Conservation (phyloP, 805 yeast species). For the Nakazawaea wyomingensis region DNA sequence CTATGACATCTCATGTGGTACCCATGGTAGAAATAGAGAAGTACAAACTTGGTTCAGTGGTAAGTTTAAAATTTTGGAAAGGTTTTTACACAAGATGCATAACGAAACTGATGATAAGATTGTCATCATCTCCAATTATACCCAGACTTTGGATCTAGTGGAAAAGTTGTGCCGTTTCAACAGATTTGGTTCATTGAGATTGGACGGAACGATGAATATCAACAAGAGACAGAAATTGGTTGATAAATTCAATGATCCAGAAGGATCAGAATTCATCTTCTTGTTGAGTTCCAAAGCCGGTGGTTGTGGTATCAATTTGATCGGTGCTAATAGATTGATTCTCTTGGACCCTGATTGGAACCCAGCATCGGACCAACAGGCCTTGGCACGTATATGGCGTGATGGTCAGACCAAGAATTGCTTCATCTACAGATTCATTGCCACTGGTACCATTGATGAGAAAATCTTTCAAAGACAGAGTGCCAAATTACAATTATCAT, state of each 20-base stretch:
- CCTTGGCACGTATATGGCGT: slow-evolving; percentile 96
- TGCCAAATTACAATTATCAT: slow-evolving; percentile 86
- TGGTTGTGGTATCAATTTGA: slow-evolving; percentile 96
- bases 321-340: slow-evolving; percentile 90
- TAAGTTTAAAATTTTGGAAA: slow-evolving; percentile 75
- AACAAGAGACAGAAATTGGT: slow-evolving; percentile 91
- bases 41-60: slow-evolving; percentile 82
- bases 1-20: slow-evolving; percentile 42
- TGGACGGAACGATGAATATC: slow-evolving; percentile 91
- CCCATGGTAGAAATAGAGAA: slow-evolving; percentile 58
- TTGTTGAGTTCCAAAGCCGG: slow-evolving; percentile 94
- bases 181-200: slow-evolving; percentile 70
- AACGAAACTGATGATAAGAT: slow-evolving; percentile 89
- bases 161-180: slow-evolving; percentile 77
- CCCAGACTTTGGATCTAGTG: slow-evolving; percentile 87
- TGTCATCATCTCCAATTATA: slow-evolving; percentile 89
- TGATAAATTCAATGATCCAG: slow-evolving; percentile 87
- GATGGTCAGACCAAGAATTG: slow-evolving; percentile 98
- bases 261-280: slow-evolving; percentile 81
- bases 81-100: slow-evolving; percentile 75
- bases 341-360: slow-evolving; percentile 95
- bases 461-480: slow-evolving; percentile 94
- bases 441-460: slow-evolving; percentile 95
- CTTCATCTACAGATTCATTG: slow-evolving; percentile 86
- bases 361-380: slow-evolving; percentile 98